These are phyloP conservation scores for Colletotrichum australisinense DNA, from an alignment of 2,329 filamentous ascomycete genomes.

Conservation along the genomic window DNA sequence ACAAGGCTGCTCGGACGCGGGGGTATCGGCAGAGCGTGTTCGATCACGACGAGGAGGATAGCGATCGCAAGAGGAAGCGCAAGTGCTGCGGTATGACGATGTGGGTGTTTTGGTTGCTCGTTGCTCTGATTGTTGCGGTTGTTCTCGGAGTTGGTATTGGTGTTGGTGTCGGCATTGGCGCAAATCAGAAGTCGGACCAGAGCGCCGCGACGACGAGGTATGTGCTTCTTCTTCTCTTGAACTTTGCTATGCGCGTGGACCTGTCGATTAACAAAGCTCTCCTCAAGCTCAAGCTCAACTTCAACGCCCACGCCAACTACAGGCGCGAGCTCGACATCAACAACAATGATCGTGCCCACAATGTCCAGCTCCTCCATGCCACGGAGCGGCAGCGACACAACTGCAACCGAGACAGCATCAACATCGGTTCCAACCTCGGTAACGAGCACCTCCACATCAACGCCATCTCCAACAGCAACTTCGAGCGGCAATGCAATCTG, in stretches of 20 bases:
- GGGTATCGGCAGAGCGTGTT: constrained; percentile 24
- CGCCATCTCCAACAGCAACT: constrained; percentile 40
- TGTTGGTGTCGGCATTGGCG: constrained; percentile 51
- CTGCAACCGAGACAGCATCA: constrained; percentile 25
- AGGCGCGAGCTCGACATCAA: neutral
- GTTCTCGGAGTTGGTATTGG: constrained; percentile 53
- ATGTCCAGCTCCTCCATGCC: neutral
- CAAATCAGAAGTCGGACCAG: constrained; percentile 38
- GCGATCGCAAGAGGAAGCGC: constrained; percentile 35
- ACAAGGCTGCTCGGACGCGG: constrained; percentile 24
- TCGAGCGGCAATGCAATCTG: constrained; percentile 47
- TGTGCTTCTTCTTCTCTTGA: neutral
- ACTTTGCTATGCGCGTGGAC: neutral
- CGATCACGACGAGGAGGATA: constrained; percentile 23
- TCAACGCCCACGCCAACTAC: neutral
- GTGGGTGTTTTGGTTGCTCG: constrained; percentile 50
- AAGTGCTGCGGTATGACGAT: constrained; percentile 43
- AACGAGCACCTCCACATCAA: constrained; percentile 28
- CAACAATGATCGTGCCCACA: constrained; percentile 5
- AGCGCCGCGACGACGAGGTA: constrained; percentile 12
- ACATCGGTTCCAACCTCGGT: constrained; percentile 26
- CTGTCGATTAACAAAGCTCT: neutral
- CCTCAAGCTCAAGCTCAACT: neutral
- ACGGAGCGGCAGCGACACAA: neutral
- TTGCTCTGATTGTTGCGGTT: constrained; percentile 44